Base-by-base conservation (phyloP, 140 eudicot species). In the Anethum foeniculum region DNA sequence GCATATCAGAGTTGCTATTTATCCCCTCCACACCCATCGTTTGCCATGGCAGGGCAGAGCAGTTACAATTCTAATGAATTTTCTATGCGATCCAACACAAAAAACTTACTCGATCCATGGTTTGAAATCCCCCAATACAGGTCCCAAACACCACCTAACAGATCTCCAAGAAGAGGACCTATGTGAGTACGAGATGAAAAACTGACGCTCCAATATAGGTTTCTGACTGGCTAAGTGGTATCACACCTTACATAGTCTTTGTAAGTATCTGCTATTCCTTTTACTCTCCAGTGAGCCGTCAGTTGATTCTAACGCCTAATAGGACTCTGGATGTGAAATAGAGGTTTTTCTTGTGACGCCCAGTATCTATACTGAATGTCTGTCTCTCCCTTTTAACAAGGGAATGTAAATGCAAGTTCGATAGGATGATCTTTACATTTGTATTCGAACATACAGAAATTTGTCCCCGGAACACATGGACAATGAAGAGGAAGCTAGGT, bases 11-110 rank as follows among this genome's bases (percentile, higher is more conserved):
- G 88, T 73, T 83, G 89, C 74, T 92, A 84, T 38, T 88, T 88
- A 47, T 88, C 99, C 73, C 97, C 97, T 68, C 95, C 92, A 30
- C 97, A 89, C 84, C 97, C 96, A 27, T 86, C 97, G 47, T 92
- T 85, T 72, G 87, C 90, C 25, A 82, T 81, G 82, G 84, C 81
- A 14, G 90, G 89, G 52, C 94, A 86, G 74, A 83, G 78, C 78
- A 78, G 87, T 79, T 85, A 85, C 60, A 86, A 75, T 38, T 60
- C 75, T n/a, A 87, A 68, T 5, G 93, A 88, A 76, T 82, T 86
- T 86, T 93, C 87, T 34, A 46, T 81, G 49, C 79, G 94, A 84
- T 86, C 90, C 82, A 87, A 80, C 81, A 56, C 86, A 47, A 87
- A 85, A 83, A 86, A 68, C 87, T 83, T 91, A 10, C 78, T 81